These are phyloP conservation scores for Phaeosphaeriaceae sp. DNA, from an alignment of 2,329 filamentous ascomycete species.

Conservation along the genomic window DNA sequence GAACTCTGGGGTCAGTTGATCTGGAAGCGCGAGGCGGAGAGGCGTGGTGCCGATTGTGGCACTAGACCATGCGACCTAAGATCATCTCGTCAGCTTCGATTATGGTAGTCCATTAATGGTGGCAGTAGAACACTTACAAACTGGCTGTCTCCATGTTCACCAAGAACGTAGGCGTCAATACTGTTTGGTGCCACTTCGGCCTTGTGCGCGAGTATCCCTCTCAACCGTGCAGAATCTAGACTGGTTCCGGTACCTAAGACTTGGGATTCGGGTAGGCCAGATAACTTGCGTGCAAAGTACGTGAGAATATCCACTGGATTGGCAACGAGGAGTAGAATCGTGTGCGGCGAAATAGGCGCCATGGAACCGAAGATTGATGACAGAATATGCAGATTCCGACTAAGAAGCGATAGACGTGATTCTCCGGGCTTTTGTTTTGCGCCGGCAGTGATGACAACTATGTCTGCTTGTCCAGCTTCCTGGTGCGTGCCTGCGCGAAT, in stretches of 20 bases:
- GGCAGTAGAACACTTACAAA: constrained; percentile 39
- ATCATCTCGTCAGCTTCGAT: background rate
- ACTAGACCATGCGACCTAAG: constrained; percentile 53
- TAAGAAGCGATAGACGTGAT: constrained; percentile 55
- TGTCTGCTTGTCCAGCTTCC: constrained; percentile 61
- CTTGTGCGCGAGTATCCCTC: constrained; percentile 52
- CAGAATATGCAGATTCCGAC: constrained; percentile 58
- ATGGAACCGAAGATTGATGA: constrained; percentile 56
- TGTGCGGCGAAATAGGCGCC: constrained; percentile 55
- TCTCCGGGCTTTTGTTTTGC: constrained; percentile 58
- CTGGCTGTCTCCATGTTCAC: constrained; percentile 58
- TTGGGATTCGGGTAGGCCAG: constrained; percentile 56
- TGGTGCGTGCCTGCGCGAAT: constrained; percentile 54
- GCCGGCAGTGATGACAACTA: constrained; percentile 62
- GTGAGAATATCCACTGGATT: constrained; percentile 64
- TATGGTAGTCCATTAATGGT: background rate
- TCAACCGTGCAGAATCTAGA: constrained; percentile 59
- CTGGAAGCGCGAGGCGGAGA: constrained; percentile 43
- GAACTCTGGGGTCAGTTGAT: constrained; percentile 28
- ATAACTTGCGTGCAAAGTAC: constrained; percentile 56
- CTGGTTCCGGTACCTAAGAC: constrained; percentile 62
- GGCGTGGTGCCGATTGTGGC: constrained; percentile 53
- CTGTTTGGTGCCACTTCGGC: constrained; percentile 48
- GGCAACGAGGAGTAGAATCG: constrained; percentile 59
- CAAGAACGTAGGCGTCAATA: constrained; percentile 55